Evolutionary conservation across 1,284 basidiomycete genomes (phyloP), one percentile per base, ranked within the genome.

Genomic region (Malassezia sympodialis): DNA sequence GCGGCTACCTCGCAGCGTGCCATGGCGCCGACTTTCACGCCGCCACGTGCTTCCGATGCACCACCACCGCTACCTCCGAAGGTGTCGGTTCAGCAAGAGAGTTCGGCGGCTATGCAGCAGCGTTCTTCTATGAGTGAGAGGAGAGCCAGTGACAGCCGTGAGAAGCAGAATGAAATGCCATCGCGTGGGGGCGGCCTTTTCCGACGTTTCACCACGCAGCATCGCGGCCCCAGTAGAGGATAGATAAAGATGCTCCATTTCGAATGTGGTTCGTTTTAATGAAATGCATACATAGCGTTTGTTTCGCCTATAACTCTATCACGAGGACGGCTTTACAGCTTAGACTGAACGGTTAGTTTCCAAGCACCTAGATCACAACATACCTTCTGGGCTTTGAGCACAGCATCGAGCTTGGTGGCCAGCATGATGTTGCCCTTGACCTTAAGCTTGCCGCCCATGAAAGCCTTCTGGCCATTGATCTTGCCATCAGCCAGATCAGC

Each of bases 401-500:
- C 65, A 39, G 51, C 51, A 55, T 67, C 65, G 37, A 67, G 65
- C 63, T 67, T 65, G 51, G 64, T 64, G 15, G 62, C 58, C 30
- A 66, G 58, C 71, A 72, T 72, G 60, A 73, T 62, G 66, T 73
- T 73, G 50, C 68, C 70, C 65, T 72, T 69, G 48, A 51, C 52
- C 48, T 58, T 58, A 49, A 54, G 49, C 49, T 49, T 51, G 31
- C 51, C 47, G 45, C 62, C 63, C 72, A 74, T 72, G 67, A 74
- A 74, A 35, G 72, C 72, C 66, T 74, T 74, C 62, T 74, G 72
- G 50, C 72, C 72, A 61, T 74, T 74, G 62, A 74, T 56, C 62
- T 74, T 72, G 59, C 72, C 72, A 39, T 71, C 68, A 47, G 70
- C 70, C 51, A 74, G 68, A 62, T 73, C 68, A 46, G 65, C 61